Percentiles rank a stretch among this genome's conserved stretches.
These are phyloP conservation scores for Carex parvula DNA, from an alignment of 176 grass and related monocot genomes.

Conservation along the genomic window DNA sequence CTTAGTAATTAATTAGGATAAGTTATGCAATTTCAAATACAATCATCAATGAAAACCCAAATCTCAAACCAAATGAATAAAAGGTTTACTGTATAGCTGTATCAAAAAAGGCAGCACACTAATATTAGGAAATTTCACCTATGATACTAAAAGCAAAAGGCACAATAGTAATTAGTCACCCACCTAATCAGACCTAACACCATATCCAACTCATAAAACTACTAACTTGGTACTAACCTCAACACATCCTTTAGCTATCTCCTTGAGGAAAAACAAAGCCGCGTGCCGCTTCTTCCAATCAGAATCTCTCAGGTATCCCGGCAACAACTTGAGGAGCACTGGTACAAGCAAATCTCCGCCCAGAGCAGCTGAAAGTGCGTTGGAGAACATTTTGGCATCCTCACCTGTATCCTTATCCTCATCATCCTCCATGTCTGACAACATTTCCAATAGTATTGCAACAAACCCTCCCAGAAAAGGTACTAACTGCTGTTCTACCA, in stretches of 20 bases:
- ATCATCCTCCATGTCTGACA: constrained; percentile 87
- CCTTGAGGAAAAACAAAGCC: constrained; percentile 68
- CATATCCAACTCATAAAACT: not conserved
- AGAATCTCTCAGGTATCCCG: constrained; percentile 51
- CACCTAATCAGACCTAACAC: not conserved
- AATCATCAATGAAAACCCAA: too few relatives aligned
- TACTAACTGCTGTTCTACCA: constrained; percentile 61
- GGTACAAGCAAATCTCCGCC: constrained; percentile 79
- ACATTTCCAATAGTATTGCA: constrained; percentile 83
- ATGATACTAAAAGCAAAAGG: not conserved
- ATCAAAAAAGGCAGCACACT: not conserved
- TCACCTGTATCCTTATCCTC: constrained; percentile 70
- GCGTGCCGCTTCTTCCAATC: constrained; percentile 97
- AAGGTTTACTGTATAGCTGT: not conserved
- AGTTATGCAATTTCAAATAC: too few relatives aligned
- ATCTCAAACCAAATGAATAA: too few relatives aligned
- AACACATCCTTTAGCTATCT: constrained; percentile 83
- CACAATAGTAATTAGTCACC: not conserved
- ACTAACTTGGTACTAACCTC: constrained; percentile 41
- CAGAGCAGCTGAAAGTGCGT: constrained; percentile 66
- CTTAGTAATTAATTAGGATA: too few relatives aligned
- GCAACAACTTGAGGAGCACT: constrained; percentile 62
- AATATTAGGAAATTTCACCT: not conserved
- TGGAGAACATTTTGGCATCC: constrained; percentile 69
- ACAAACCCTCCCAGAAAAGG: constrained; percentile 78